Conservation (phyloP, 768 basidiomycete genomes). For the Rhizopogon rudus region DNA sequence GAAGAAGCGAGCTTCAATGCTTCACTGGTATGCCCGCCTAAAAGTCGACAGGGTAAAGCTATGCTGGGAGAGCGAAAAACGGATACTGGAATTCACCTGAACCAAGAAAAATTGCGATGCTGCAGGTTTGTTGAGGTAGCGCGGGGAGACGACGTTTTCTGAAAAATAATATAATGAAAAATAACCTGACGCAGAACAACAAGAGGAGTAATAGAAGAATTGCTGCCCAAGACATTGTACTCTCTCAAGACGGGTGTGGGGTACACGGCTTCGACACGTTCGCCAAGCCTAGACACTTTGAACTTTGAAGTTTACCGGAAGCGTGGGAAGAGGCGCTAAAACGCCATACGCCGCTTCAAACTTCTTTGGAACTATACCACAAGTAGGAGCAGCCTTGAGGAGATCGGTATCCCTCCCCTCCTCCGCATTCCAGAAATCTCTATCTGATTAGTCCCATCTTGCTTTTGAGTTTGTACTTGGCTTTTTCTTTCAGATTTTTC, state of each 20-base stretch:
- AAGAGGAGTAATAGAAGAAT: background rate
- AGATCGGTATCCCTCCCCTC: background rate
- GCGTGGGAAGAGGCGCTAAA: background rate
- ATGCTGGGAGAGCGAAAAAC: constrained; percentile 1
- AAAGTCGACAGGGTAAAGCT: constrained; percentile 8
- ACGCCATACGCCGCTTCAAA: background rate
- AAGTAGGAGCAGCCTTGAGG: background rate
- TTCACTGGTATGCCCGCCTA: constrained; percentile 95
- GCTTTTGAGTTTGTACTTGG: background rate
- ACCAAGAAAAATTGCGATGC: constrained; percentile 84
- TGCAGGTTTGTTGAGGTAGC: constrained; percentile 25
- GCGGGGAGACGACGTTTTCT: background rate
- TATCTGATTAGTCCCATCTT: background rate
- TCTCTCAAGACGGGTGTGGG: too few species aligned
- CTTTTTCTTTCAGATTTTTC: background rate
- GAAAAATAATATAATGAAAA: background rate
- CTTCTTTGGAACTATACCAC: background rate
- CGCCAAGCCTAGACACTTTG: too few species aligned
- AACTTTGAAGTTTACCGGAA: background rate
- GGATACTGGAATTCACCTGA: constrained; percentile 57
- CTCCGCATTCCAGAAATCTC: background rate
- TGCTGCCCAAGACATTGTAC: background rate
- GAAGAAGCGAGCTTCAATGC: constrained; percentile 66
- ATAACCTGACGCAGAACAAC: background rate
- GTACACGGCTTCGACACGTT: too few species aligned